A percentile compares a stretch with the other conserved stretches of the same genome.
phyloP scores from a whole-genome alignment of 2,329 filamentous ascomycete species.

The Aspergillus pseudoglaucus region DNA sequence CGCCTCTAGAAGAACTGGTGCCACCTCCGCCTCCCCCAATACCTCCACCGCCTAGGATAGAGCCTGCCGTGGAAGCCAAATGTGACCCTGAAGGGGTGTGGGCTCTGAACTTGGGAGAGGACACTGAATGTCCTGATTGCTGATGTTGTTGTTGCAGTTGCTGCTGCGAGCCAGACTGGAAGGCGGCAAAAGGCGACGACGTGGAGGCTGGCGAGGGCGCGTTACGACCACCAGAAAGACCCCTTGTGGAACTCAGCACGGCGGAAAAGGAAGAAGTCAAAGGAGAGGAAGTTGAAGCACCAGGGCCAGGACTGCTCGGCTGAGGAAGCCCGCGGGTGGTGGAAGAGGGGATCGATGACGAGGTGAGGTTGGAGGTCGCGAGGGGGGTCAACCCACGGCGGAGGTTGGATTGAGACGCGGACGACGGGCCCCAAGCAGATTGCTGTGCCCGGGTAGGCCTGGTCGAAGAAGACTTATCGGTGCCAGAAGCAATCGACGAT shows the following conservation, averaged over 20 bases:
- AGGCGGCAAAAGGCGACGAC: slow-evolving; percentile 49
- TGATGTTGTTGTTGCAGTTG: slow-evolving; percentile 44
- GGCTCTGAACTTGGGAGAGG: slow-evolving; percentile 50
- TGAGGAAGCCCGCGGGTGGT: slow-evolving; percentile 39
- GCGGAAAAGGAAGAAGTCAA: slow-evolving; percentile 49
- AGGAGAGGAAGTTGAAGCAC: slow-evolving; percentile 45
- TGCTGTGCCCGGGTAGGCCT: slow-evolving; percentile 43
- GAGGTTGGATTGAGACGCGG: slow-evolving; percentile 48
- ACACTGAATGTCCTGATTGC: slow-evolving; percentile 47
- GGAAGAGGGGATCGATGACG: slow-evolving; percentile 34
- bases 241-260: slow-evolving; percentile 44
- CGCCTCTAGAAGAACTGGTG: slow-evolving; percentile 51
- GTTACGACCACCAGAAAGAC: slow-evolving; percentile 46
- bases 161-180: slow-evolving; percentile 51
- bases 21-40: slow-evolving; percentile 46
- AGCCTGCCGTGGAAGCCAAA: slow-evolving; percentile 51
- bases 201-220: slow-evolving; percentile 50
- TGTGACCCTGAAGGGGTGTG: slow-evolving; percentile 50
- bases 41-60: slow-evolving; percentile 46
- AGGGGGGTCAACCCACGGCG: slow-evolving; percentile 55
- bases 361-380: slow-evolving; percentile 46
- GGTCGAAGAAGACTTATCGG: slow-evolving; percentile 42
- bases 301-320: slow-evolving; percentile 45
- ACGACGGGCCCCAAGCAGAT: slow-evolving; percentile 52
- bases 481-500: slow-evolving; percentile 47